Evolutionary conservation across 106 monocot genomes (phyloP).

Genomic region (Alisma plantagoaquatica): DNA sequence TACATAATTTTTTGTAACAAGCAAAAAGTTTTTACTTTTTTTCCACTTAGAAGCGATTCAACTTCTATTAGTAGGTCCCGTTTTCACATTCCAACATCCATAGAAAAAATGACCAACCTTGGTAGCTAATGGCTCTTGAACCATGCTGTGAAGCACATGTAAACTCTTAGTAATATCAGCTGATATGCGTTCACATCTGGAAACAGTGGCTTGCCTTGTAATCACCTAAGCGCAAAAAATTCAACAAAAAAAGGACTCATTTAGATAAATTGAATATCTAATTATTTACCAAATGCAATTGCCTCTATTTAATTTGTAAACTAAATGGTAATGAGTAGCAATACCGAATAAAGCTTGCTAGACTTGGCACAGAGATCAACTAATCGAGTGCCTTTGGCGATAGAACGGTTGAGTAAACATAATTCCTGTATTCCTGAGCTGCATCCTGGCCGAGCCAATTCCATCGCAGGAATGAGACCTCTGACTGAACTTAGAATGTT

Average conservation of each 20-base stretch:
- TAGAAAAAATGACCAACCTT: constrained; percentile 62
- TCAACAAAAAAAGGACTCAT: neutral
- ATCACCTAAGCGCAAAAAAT: constrained; percentile 60
- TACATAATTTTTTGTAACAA: no score
- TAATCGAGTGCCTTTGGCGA: constrained; percentile 61
- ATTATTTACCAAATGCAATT: neutral
- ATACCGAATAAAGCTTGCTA: constrained; percentile 92
- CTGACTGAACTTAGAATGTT: constrained; percentile 36
- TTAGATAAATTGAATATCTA: neutral
- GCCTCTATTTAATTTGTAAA: neutral
- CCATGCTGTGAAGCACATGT: constrained; percentile 42
- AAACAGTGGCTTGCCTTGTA: constrained; percentile 43
- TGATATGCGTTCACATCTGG: constrained; percentile 56
- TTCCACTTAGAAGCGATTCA: no score
- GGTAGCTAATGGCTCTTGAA: constrained; percentile 37
- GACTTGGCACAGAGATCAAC: constrained; percentile 59
- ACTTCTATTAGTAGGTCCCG: no score
- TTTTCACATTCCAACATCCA: no score
- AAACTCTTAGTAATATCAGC: constrained; percentile 35
- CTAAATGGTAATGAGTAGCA: no score
- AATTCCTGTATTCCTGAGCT: constrained; percentile 64
- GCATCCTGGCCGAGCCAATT: constrained; percentile 73
- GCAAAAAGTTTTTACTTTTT: no score
- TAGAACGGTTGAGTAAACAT: constrained; percentile 47
- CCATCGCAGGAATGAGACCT: constrained; percentile 65